Conservation (phyloP, 2,329 filamentous ascomycete genomes). For the Dendrostoma leiphaemia region DNA sequence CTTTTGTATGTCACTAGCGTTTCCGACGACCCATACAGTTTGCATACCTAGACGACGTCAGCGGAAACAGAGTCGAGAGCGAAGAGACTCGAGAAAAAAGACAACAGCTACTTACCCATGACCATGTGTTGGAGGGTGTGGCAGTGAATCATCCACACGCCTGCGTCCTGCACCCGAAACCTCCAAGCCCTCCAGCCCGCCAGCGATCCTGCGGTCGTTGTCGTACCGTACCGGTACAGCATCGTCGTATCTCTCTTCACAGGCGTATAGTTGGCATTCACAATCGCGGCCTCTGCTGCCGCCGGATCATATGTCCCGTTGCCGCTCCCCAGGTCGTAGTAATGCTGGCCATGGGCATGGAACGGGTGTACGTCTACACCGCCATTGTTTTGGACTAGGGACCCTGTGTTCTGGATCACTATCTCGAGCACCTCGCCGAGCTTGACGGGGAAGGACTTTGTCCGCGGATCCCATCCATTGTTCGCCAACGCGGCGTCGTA, state of each 20-base stretch:
- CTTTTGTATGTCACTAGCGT: slow-evolving; percentile 34
- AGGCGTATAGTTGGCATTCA: slow-evolving; percentile 32
- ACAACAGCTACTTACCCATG: slow-evolving; percentile 49
- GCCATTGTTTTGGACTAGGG: slow-evolving; percentile 41
- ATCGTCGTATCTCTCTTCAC: slow-evolving; percentile 48
- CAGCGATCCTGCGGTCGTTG: slow-evolving; percentile 36
- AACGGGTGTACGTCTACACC: slow-evolving; percentile 46
- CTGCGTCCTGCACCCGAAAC: slow-evolving; percentile 45
- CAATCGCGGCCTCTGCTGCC: slow-evolving; percentile 43
- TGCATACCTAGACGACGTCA: slow-evolving; percentile 34
- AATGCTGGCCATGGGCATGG: slow-evolving; percentile 54
- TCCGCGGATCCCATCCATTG: slow-evolving; percentile 51
- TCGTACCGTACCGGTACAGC: slow-evolving; percentile 51
- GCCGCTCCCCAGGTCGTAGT: slow-evolving; percentile 52
- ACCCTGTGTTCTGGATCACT: slow-evolving; percentile 30
- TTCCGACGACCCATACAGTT: slow-evolving; percentile 39
- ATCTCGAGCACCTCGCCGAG: slow-evolving; percentile 57
- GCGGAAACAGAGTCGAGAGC: too few species aligned
- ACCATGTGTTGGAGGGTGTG: slow-evolving; percentile 58
- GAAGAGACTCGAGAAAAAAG: neutral
- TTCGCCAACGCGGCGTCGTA: slow-evolving; percentile 49
- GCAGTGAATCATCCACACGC: slow-evolving; percentile 63
- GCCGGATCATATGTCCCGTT: slow-evolving; percentile 50
- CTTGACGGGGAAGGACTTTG: slow-evolving; percentile 48
- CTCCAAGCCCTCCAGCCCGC: slow-evolving; percentile 63